A percentile compares a stretch with the other conserved stretches of the same genome.
These are phyloP conservation scores for Venturia effusa DNA, from an alignment of 2,329 filamentous ascomycete genomes.

Conservation along the genomic window DNA sequence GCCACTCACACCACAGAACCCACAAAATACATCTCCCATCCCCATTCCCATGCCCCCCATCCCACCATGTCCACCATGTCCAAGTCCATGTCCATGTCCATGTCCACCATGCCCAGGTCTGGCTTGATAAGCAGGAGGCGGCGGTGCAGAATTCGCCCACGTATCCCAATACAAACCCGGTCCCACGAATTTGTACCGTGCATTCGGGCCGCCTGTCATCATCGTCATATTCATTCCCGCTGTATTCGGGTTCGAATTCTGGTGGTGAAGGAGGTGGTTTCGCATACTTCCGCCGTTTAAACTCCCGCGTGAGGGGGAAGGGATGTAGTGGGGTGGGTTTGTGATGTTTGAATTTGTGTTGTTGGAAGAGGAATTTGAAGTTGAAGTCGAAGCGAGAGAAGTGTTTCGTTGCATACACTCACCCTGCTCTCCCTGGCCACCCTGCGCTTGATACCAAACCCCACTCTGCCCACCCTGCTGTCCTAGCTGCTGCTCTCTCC, in stretches of 20 bases:
- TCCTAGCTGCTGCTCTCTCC: too few species aligned
- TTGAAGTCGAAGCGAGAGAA: too few species aligned
- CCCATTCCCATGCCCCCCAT: background rate
- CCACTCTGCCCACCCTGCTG: too few species aligned
- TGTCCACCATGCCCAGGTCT: background rate
- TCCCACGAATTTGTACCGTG: background rate
- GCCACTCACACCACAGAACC: background rate
- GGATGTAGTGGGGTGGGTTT: background rate
- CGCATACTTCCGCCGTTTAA: background rate
- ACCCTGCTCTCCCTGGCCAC: too few species aligned
- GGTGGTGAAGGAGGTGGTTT: too few species aligned
- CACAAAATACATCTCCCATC: background rate
- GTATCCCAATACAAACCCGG: slow-evolving; percentile 4
- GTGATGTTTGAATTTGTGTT: too few species aligned
- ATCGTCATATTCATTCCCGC: background rate
- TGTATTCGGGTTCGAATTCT: too few species aligned
- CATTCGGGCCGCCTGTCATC: background rate
- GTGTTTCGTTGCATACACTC: background rate
- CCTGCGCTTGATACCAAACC: too few species aligned
- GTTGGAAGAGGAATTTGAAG: background rate
- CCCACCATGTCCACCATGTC: too few species aligned
- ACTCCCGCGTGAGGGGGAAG: background rate
- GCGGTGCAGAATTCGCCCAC: background rate
- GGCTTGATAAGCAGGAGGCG: background rate
- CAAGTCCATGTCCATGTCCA: too few species aligned